These are phyloP conservation scores for Hygrocybe coccinea DNA, from an alignment of 768 basidiomycete genomes.

Conservation along the genomic window DNA sequence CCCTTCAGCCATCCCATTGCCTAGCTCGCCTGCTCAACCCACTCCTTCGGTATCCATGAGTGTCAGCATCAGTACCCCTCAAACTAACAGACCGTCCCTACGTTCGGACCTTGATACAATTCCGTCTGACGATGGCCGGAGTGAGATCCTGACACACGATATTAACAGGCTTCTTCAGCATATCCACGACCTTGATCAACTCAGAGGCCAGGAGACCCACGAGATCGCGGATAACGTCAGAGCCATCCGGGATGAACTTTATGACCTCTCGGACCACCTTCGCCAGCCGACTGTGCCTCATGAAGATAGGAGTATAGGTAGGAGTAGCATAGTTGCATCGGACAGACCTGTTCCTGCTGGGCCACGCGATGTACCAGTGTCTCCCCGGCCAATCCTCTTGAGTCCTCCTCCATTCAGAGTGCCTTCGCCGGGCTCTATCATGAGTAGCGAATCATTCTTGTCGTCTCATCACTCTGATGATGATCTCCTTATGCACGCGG, in stretches of 20 bases:
- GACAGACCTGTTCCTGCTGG: conserved; percentile 21
- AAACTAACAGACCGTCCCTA: conserved; percentile 45
- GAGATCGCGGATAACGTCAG: conserved; percentile 64
- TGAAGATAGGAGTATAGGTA: conserved; percentile 42
- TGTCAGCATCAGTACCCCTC: conserved; percentile 48
- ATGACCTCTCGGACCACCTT: conserved; percentile 54
- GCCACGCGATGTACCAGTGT: conserved; percentile 18
- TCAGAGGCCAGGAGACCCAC: conserved; percentile 57
- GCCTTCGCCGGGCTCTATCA: conserved; percentile 26
- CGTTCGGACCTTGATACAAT: conserved; percentile 42
- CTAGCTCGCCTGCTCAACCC: conserved; percentile 3
- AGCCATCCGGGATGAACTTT: conserved; percentile 64
- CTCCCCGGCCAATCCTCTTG: conserved; percentile 22
- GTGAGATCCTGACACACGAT: conserved; percentile 46
- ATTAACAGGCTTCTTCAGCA: conserved; percentile 52
- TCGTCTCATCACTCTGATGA: conserved; percentile 76
- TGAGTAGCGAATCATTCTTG: conserved; percentile 39
- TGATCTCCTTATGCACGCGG: conserved; percentile 31
- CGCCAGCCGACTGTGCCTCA: conserved; percentile 39
- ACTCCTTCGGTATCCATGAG: conserved; percentile 34
- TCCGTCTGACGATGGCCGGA: conserved; percentile 32
- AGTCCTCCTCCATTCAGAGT: conserved; percentile 17
- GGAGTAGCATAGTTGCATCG: conserved; percentile 37
- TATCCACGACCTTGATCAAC: conserved; percentile 48
- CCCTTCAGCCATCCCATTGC: neutral